These are phyloP conservation scores for Seiridium cupressi DNA, from an alignment of 2,329 filamentous ascomycete species.

Conservation along the genomic window DNA sequence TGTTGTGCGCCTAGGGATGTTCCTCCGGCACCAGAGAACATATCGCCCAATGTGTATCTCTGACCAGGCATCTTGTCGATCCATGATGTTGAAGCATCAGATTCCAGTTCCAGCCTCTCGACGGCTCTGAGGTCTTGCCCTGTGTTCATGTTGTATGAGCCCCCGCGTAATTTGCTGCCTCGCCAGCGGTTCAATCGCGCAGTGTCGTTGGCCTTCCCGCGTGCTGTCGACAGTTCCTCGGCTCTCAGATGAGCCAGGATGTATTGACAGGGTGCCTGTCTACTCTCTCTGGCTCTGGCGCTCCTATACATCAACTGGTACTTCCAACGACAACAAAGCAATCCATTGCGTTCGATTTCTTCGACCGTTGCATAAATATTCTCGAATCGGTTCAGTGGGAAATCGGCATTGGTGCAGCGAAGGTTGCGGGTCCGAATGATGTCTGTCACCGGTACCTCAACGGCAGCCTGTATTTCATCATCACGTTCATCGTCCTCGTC, in stretches of 20 bases:
- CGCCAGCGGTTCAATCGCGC: conserved; percentile 15
- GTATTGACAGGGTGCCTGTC: conserved; percentile 16
- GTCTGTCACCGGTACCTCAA: conserved; percentile 23
- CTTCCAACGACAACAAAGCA: conserved; percentile 35
- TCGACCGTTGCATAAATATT: conserved; percentile 12
- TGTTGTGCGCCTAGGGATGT: conserved; percentile 50
- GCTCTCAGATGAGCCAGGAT: conserved; percentile 21
- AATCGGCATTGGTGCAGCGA: conserved; percentile 30
- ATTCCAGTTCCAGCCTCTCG: conserved; percentile 7
- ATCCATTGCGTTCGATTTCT: conserved; percentile 27
- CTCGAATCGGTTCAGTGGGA: conserved; percentile 20
- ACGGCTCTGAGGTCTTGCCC: conserved; percentile 14
- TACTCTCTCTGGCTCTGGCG: conserved; percentile 20
- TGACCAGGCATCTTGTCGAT: conserved; percentile 23
- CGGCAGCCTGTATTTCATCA: conserved; percentile 21
- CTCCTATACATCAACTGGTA: conserved; percentile 24
- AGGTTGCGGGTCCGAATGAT: conserved; percentile 21
- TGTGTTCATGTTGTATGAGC: conserved; percentile 16
- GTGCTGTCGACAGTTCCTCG: conserved; percentile 19
- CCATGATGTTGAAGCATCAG: not conserved
- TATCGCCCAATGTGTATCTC: conserved; percentile 58
- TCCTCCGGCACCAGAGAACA: conserved; percentile 63
- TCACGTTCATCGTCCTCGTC: conserved; percentile 21
- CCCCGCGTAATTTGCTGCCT: conserved; percentile 24
- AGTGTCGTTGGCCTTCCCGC: conserved; percentile 14